Percentiles rank a stretch among this genome's conserved stretches.
phyloP scores from a whole-genome alignment of 2,329 filamentous ascomycete species.

The Chalaropsis ovoidea region DNA sequence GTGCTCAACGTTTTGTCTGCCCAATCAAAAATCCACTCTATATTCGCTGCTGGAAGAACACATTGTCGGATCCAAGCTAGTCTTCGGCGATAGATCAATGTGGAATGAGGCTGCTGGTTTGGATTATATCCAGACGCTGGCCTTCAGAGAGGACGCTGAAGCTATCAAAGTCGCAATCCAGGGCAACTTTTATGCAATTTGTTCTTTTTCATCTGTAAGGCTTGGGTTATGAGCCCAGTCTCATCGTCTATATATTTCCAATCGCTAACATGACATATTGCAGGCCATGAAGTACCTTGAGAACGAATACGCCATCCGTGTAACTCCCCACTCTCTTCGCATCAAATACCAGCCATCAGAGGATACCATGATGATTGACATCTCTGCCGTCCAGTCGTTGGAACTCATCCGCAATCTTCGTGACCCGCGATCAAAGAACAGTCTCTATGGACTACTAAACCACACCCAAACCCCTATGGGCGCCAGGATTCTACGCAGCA shows the following conservation, averaged over 20 bases:
- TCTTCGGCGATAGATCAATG: constrained; percentile 56
- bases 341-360: constrained; percentile 82
- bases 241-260: background rate
- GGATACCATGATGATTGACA: constrained; percentile 91
- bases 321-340: constrained; percentile 68
- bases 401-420: constrained; percentile 85
- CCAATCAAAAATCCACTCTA: constrained; percentile 61
- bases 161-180: constrained; percentile 67
- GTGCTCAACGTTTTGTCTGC: constrained; percentile 55
- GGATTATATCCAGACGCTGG: constrained; percentile 68
- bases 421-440: constrained; percentile 66
- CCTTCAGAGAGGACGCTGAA: constrained; percentile 68
- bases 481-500: constrained; percentile 67
- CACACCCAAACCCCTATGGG: constrained; percentile 85
- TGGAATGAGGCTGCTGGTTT: constrained; percentile 74
- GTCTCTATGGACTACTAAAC: constrained; percentile 76
- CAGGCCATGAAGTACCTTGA: constrained; percentile 77
- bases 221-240: background rate
- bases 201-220: constrained; percentile 73
- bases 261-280: constrained; percentile 25
- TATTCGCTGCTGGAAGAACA: constrained; percentile 65
- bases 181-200: constrained; percentile 79
- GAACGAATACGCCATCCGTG: constrained; percentile 54
- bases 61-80: constrained; percentile 51
- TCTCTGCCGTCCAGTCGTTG: constrained; percentile 73